phyloP scores from a whole-genome alignment of 2,329 filamentous ascomycete genomes.

The Fusarium chlamydosporum region DNA sequence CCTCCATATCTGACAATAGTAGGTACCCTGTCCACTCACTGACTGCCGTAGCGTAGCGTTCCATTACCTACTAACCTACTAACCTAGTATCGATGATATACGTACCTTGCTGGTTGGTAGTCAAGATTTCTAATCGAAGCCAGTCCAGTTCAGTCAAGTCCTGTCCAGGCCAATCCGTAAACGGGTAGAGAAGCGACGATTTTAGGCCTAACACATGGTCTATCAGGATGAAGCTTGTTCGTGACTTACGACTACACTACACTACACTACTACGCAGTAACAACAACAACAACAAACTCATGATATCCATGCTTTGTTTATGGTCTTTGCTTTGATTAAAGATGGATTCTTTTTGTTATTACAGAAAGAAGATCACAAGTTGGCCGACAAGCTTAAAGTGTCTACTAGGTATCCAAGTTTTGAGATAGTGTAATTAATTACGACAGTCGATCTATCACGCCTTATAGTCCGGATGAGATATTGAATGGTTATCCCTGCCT shows the following conservation, averaged over 20 bases:
- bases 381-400: neutral
- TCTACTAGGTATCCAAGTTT: neutral
- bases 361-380: neutral
- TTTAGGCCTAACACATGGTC: slow-evolving; percentile 12
- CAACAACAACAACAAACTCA: slow-evolving; percentile 5
- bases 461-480: slow-evolving; percentile 33
- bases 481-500: slow-evolving; percentile 37
- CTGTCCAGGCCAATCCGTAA: slow-evolving; percentile 11
- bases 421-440: neutral
- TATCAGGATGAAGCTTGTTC: slow-evolving; percentile 41
- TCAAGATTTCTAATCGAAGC: neutral
- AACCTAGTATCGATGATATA: neutral
- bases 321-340: slow-evolving; percentile 34
- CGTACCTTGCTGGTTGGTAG: neutral
- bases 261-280: neutral
- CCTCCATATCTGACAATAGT: neutral
- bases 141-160: slow-evolving; percentile 30
- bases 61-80: no score
- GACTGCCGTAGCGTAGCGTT: slow-evolving; percentile 20
- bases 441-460: slow-evolving; percentile 10
- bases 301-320: slow-evolving; percentile 25
- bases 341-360: slow-evolving; percentile 8
- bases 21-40: slow-evolving; percentile 20
- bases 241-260: neutral
- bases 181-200: slow-evolving; percentile 11